phyloP scores from a whole-genome alignment of 116 monocot species.

The Trichopus zeylanicus region DNA sequence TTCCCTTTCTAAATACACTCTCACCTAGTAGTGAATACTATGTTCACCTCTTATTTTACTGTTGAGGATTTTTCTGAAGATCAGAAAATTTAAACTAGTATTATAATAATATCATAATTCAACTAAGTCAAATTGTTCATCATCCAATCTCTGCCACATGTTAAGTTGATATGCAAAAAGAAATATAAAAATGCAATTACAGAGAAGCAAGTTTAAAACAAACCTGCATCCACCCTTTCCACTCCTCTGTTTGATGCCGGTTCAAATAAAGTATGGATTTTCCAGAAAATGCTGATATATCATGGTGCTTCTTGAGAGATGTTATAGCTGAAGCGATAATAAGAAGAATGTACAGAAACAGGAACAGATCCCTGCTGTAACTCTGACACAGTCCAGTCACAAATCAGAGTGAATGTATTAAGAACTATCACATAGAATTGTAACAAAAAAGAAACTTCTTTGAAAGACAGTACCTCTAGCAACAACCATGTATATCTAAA shows the following conservation, averaged over 20 bases:
- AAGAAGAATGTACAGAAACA: constrained; percentile 88
- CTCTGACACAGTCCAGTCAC: constrained; percentile 33
- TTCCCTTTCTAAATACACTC: too few species aligned
- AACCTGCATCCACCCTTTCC: constrained; percentile 99
- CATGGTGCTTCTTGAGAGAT: constrained; percentile 91
- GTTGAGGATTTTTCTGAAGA: too few species aligned
- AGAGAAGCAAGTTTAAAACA: neutral
- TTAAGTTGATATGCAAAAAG: neutral
- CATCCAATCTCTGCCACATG: neutral
- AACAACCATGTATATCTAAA: too few species aligned
- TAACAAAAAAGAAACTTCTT: too few species aligned
- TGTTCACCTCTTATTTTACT: too few species aligned
- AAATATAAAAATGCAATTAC: neutral
- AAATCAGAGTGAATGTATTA: neutral
- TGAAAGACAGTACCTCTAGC: too few species aligned
- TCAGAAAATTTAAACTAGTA: neutral
- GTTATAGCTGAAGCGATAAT: constrained; percentile 85
- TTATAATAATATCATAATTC: neutral
- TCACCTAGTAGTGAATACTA: too few species aligned
- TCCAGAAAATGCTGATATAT: constrained; percentile 88
- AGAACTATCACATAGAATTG: neutral
- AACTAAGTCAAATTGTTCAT: neutral
- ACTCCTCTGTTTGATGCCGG: constrained; percentile 98
- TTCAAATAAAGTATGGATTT: constrained; percentile 87
- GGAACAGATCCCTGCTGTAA: constrained; percentile 94